Evolutionary conservation across 371 early-diverging fungal genomes (phyloP).

Genomic region (Mucor indicus): DNA sequence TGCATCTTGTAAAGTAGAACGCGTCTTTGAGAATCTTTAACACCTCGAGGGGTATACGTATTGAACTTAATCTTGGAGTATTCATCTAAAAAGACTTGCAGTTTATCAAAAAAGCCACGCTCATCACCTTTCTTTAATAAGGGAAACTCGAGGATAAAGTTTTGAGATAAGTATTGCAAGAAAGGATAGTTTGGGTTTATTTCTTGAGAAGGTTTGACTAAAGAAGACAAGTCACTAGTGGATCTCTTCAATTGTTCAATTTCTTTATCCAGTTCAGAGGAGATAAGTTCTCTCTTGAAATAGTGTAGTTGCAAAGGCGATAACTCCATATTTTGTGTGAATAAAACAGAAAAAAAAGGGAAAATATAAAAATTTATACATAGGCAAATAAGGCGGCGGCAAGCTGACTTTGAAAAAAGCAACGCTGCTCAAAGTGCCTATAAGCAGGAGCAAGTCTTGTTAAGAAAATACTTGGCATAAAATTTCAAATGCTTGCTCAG

Average conservation of each 20-base stretch:
- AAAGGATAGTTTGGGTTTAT: slow-evolving; percentile 29
- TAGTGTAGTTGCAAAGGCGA: slow-evolving; percentile 21
- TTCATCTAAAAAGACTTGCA: slow-evolving; percentile 34
- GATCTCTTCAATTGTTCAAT: slow-evolving; percentile 2
- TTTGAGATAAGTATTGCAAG: slow-evolving; percentile 27
- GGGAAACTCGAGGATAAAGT: slow-evolving; percentile 37
- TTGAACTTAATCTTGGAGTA: slow-evolving; percentile 28
- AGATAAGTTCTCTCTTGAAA: slow-evolving; percentile 25
- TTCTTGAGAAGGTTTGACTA: neutral
- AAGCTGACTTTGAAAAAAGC: too few species aligned
- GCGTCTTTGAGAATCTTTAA: slow-evolving; percentile 30
- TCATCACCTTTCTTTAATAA: slow-evolving; percentile 31
- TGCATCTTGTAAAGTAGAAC: slow-evolving; percentile 36
- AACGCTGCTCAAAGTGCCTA: too few species aligned
- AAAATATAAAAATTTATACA: too few species aligned
- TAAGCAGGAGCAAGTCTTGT: too few species aligned
- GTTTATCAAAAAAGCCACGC: slow-evolving; percentile 30
- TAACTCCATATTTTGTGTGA: slow-evolving; percentile 10
- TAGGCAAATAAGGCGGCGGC: too few species aligned
- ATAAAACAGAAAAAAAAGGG: neutral
- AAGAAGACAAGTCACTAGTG: neutral
- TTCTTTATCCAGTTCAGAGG: slow-evolving; percentile 12
- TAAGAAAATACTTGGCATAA: too few species aligned
- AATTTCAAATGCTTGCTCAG: too few species aligned
- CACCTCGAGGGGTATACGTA: slow-evolving; percentile 25